Evolutionary conservation across 1,284 basidiomycete species (phyloP).

Genomic region (Ustilago shanxiensis): DNA sequence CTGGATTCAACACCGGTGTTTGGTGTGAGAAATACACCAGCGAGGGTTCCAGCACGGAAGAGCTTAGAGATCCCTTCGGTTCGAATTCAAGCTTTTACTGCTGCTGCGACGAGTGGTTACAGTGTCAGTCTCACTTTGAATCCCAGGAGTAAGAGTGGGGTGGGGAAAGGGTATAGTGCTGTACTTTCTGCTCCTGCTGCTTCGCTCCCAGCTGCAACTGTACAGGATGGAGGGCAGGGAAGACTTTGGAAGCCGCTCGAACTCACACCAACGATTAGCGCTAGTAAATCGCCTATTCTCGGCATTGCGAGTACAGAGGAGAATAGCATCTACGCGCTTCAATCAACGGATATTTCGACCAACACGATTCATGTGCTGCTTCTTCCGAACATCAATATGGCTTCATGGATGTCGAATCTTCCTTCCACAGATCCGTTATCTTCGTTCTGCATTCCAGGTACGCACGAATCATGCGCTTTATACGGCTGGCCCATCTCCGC

Average conservation of each 20-base stretch:
- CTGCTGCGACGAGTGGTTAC: conserved; percentile 33
- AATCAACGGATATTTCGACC: conserved; percentile 10
- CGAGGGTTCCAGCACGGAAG: conserved; percentile 4
- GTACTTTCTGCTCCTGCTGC: conserved; percentile 14
- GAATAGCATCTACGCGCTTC: conserved; percentile 9
- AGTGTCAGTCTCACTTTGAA: conserved; percentile 23
- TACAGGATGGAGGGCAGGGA: background rate
- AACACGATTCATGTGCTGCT: conserved; percentile 50
- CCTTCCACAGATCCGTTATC: conserved; percentile 41
- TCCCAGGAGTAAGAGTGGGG: conserved; percentile 1
- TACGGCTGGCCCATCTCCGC: conserved; percentile 61
- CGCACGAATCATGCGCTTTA: conserved; percentile 56
- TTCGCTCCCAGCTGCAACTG: background rate
- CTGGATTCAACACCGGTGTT: conserved; percentile 7
- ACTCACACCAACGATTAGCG: background rate
- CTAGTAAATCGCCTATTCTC: conserved; percentile 5
- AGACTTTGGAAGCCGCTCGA: conserved; percentile 27
- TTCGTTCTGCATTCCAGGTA: conserved; percentile 54
- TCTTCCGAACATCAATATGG: conserved; percentile 15
- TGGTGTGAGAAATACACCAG: conserved; percentile 30
- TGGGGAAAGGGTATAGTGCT: conserved; percentile 11
- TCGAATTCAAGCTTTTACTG: conserved; percentile 27
- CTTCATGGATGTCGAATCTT: conserved; percentile 39
- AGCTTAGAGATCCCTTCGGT: conserved; percentile 17
- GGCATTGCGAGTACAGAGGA: background rate